phyloP scores from a whole-genome alignment of 2,329 filamentous ascomycete species.

The Scedosporium apiospermum region DNA sequence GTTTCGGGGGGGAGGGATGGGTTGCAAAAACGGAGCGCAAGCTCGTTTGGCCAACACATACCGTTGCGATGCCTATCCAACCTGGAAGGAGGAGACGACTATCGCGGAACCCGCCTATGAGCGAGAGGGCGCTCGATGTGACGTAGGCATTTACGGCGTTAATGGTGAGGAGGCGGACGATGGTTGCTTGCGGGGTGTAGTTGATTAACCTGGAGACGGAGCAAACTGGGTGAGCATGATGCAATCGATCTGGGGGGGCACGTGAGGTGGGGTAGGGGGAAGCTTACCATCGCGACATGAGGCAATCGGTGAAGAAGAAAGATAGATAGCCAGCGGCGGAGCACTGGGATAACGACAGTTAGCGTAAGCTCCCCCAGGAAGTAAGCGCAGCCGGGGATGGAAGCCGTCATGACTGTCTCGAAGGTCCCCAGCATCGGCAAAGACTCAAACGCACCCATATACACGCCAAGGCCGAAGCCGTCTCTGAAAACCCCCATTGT shows the following conservation, averaged over 20 bases:
- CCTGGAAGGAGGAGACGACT: slow-evolving; percentile 63
- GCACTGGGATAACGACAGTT: slow-evolving; percentile 39
- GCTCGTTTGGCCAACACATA: slow-evolving; percentile 24
- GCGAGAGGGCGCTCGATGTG: slow-evolving; percentile 61
- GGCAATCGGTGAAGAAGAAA: slow-evolving; percentile 75
- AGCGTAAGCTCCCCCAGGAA: slow-evolving; percentile 3
- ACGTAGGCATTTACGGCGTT: slow-evolving; percentile 67
- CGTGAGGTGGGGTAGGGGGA: background rate
- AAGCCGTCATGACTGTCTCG: background rate
- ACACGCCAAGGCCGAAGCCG: slow-evolving; percentile 61
- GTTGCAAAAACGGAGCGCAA: no score
- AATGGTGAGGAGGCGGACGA: slow-evolving; percentile 68
- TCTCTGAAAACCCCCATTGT: slow-evolving; percentile 33
- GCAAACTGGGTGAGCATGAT: background rate
- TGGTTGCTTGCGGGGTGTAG: slow-evolving; percentile 72
- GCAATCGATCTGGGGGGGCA: background rate
- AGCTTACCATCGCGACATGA: slow-evolving; percentile 70
- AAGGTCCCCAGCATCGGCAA: background rate
- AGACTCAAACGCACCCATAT: slow-evolving; percentile 52
- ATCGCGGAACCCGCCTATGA: slow-evolving; percentile 61
- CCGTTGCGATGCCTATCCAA: slow-evolving; percentile 70
- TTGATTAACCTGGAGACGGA: slow-evolving; percentile 58
- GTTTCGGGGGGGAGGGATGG: no score
- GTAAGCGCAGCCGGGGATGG: background rate
- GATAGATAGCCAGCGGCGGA: slow-evolving; percentile 68